Evolutionary conservation across 495 filamentous ascomycete genomes (phyloP).

Genomic region (Elaphomyces granulatus): DNA sequence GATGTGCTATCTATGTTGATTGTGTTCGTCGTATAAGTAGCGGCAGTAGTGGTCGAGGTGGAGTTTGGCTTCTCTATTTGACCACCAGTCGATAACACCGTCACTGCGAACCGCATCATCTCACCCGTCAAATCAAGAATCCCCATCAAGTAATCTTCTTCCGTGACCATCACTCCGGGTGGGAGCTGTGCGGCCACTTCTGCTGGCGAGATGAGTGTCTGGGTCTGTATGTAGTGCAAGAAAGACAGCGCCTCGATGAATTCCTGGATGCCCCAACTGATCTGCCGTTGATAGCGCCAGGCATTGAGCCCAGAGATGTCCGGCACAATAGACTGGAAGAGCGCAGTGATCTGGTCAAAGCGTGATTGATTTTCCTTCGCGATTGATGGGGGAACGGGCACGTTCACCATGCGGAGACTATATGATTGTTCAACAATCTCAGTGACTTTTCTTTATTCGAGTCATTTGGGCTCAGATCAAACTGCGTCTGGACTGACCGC

Average conservation of each 20-base stretch:
- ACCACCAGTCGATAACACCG: conserved; percentile 31
- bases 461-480: conserved; percentile 2
- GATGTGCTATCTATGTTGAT: not conserved
- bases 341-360: conserved; percentile 48
- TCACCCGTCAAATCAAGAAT: conserved; percentile 88
- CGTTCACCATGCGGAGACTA: conserved; percentile 50
- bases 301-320: conserved; percentile 67
- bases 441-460: conserved; percentile 3
- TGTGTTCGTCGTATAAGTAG: not conserved
- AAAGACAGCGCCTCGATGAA: conserved; percentile 81
- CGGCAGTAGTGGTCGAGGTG: not conserved
- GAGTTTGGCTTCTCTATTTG: conserved; percentile 3
- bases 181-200: conserved; percentile 41
- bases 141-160: conserved; percentile 80
- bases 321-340: conserved; percentile 48
- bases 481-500: conserved; percentile 38
- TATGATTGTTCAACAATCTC: too few relatives aligned
- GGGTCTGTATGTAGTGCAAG: conserved; percentile 68
- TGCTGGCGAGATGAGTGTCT: conserved; percentile 52
- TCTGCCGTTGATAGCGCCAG: conserved; percentile 67
- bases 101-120: conserved; percentile 91
- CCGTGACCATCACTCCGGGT: conserved; percentile 44
- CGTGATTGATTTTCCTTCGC: conserved; percentile 48
- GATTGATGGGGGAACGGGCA: conserved; percentile 49
- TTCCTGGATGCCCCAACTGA: conserved; percentile 73